phyloP scores from a whole-genome alignment of 768 basidiomycete species.

The Fomitopsis serialis region DNA sequence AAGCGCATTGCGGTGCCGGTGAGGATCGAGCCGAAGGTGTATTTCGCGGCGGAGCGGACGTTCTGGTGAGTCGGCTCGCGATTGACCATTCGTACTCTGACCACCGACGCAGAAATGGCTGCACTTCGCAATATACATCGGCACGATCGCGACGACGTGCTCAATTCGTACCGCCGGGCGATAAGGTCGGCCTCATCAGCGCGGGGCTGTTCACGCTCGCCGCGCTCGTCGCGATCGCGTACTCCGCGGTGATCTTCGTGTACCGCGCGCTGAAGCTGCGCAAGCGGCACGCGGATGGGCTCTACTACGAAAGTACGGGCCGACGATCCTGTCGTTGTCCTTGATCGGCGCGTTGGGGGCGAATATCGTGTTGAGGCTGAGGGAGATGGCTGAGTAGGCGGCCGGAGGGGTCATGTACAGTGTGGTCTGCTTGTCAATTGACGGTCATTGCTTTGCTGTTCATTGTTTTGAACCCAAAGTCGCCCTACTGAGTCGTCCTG shows the following conservation, averaged over 20 bases:
- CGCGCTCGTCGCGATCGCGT: constrained; percentile 85
- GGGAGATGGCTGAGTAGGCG: constrained; percentile 38
- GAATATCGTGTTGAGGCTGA: constrained; percentile 67
- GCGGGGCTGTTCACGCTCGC: constrained; percentile 85
- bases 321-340: constrained; percentile 66
- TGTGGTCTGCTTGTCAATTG: no score
- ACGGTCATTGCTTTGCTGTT: no score
- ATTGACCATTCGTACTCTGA: not conserved
- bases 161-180: constrained; percentile 78
- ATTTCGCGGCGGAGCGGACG: constrained; percentile 93
- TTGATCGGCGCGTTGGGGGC: constrained; percentile 65
- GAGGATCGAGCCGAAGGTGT: constrained; percentile 97
- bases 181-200: constrained; percentile 76
- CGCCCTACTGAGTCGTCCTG: no score
- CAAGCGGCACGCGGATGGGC: constrained; percentile 63
- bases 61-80: constrained; percentile 63
- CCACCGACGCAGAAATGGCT: constrained; percentile 77
- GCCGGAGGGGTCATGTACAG: no score
- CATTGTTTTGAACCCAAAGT: no score
- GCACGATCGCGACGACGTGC: constrained; percentile 84
- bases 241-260: constrained; percentile 77
- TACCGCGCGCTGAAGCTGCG: constrained; percentile 69
- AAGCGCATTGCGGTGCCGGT: constrained; percentile 92
- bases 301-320: constrained; percentile 92
- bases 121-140: constrained; percentile 80